Base-by-base conservation (phyloP, 2,329 filamentous ascomycete species). In the Massarina eburnea region DNA sequence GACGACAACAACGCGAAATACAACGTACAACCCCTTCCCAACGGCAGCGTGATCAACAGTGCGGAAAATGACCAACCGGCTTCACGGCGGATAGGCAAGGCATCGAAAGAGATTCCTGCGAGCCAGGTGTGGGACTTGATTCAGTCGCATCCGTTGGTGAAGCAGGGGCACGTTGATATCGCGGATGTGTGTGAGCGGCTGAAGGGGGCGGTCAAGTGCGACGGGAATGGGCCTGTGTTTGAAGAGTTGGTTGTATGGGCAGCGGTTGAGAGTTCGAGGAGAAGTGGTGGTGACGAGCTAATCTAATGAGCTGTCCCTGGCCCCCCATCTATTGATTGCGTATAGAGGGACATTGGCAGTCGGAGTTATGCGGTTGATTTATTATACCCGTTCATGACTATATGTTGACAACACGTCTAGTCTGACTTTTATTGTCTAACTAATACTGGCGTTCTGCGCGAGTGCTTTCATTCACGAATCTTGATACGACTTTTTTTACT, bases 201-300 rank as follows among this genome's bases (percentile, higher is more conserved):
- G 42, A 91, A 89, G 73, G 77, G 79, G 15, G 74, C 81, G 59
- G 88, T 89, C 15, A 83, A 85, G 61, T 96, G 91, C 66, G 88
- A 96, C 70, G 91, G 91, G 2, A 86, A 90, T 64, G 75, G 91
- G 0, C 91, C 91, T 2, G 91, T 94, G 32, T 96, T 96, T 59
- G 85, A 88, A 50, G 91, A 96, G 68, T 74, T 80, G 19, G 81
- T 83, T 35, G 85, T 97, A 14, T 70, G 83, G 34, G 75, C 78
- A 50, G 89, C 89, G 14, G 91, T 97, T 53, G 81, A 89, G 67
- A 80, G 86, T 59, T 92, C 90, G 62, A 85, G 88, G 22, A 83
- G 85, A 18, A 84, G 82, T 57, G 87, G 87, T 15, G 87, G 83
- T 36, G 90, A 96, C 68, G 89, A 94, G 67, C 76, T 95, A 46